Conservation (phyloP, 192 early-diverging fungal genomes). For the Piromyces finnis region DNA sequence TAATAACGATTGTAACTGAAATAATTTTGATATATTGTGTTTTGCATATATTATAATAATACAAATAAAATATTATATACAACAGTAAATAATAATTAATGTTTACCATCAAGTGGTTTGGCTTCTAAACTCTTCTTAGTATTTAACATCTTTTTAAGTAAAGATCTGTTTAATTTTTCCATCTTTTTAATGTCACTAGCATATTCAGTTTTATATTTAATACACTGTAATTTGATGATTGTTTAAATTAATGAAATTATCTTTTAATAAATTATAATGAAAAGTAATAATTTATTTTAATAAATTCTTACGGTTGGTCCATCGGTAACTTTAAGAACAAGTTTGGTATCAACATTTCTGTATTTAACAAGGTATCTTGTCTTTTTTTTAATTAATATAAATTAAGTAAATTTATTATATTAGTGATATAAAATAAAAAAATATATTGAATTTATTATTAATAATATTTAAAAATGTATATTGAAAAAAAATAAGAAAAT, state of each 20-base stretch:
- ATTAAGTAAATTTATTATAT: too few relatives aligned
- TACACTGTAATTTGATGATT: not conserved
- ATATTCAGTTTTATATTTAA: not conserved
- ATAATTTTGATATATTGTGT: too few relatives aligned
- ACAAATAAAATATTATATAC: too few relatives aligned
- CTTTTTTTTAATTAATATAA: constrained; percentile 13
- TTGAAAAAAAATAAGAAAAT: too few relatives aligned
- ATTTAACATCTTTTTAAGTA: constrained; percentile 58
- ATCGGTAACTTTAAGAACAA: constrained; percentile 58
- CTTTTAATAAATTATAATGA: too few relatives aligned
- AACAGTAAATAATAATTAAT: not conserved
- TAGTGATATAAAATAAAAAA: too few relatives aligned
- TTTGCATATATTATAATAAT: too few relatives aligned
- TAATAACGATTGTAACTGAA: too few relatives aligned
- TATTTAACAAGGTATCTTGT: constrained; percentile 50
- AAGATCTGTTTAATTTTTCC: constrained; percentile 36
- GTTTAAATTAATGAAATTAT: too few relatives aligned
- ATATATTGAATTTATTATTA: too few relatives aligned
- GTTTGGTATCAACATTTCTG: constrained; percentile 41
- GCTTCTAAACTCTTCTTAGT: not conserved
- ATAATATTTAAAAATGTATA: too few relatives aligned
- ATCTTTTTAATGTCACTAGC: constrained; percentile 46
- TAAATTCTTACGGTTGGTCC: constrained; percentile 32
- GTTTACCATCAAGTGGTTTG: not conserved
- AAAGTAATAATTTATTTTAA: too few relatives aligned